Percentiles rank a stretch among this genome's conserved stretches.
Evolutionary conservation across 345 rosid species (phyloP).

Genomic region (Populus davidiana): DNA sequence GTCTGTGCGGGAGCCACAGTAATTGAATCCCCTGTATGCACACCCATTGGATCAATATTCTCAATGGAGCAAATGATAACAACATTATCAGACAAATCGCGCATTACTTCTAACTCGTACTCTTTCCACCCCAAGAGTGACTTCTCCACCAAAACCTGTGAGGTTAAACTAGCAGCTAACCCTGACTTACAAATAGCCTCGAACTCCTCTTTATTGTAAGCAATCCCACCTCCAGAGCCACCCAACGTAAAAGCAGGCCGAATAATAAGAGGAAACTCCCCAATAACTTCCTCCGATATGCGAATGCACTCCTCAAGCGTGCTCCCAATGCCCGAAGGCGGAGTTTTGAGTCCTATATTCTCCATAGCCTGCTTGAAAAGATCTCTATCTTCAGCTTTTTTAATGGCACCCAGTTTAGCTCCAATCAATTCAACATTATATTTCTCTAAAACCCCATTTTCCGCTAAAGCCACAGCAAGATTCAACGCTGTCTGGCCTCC

Average conservation of each 20-base stretch:
- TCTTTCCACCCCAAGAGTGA: conserved; percentile 96
- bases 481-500: conserved; percentile 96
- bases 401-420: conserved; percentile 86
- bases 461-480: conserved; percentile 87
- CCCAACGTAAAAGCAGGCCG: conserved; percentile 92
- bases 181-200: conserved; percentile 82
- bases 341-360: conserved; percentile 79
- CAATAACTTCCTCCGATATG: conserved; percentile 61
- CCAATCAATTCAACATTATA: conserved; percentile 88
- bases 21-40: conserved; percentile 95
- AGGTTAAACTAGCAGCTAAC: conserved; percentile 77
- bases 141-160: conserved; percentile 93
- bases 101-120: conserved; percentile 96
- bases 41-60: conserved; percentile 98
- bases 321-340: conserved; percentile 85
- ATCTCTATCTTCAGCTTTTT: conserved; percentile 91
- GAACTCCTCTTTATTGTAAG: conserved; percentile 89
- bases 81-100: conserved; percentile 96
- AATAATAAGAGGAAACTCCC: conserved; percentile 94
- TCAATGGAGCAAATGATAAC: conserved; percentile 95
- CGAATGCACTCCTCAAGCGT: conserved; percentile 77
- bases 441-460: conserved; percentile 64
- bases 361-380: conserved; percentile 87
- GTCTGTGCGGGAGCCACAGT: conserved; percentile 99
- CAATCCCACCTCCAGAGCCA: conserved; percentile 98